Conservation (phyloP, 805 yeast genomes). For the Blastobotrys parvus region DNA sequence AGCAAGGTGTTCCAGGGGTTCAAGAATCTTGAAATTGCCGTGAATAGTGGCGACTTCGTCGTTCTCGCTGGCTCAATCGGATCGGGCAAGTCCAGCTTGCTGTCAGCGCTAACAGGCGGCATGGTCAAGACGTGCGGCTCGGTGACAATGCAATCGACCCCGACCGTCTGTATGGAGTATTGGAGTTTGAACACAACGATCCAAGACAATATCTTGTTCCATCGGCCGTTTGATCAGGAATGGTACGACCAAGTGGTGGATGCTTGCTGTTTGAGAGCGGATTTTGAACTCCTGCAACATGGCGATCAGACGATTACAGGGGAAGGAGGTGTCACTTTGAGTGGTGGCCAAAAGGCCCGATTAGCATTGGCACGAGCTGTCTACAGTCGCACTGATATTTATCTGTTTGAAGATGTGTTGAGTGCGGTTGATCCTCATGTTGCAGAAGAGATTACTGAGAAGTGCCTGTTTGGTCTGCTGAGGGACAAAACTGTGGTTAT, state of each 20-base stretch:
- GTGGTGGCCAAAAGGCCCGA: slow-evolving; percentile 98
- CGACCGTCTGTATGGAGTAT: slow-evolving; percentile 53
- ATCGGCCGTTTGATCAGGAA: slow-evolving; percentile 52
- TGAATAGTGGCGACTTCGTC: slow-evolving; percentile 60
- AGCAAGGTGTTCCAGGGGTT: slow-evolving; percentile 29
- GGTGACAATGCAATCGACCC: slow-evolving; percentile 45
- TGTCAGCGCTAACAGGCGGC: slow-evolving; percentile 80
- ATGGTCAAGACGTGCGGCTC: slow-evolving; percentile 49
- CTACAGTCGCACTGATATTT: slow-evolving; percentile 71
- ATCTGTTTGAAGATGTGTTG: slow-evolving; percentile 86
- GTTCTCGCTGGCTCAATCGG: slow-evolving; percentile 85
- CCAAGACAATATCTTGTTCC: slow-evolving; percentile 67
- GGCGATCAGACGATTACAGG: slow-evolving; percentile 94
- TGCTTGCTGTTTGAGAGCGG: slow-evolving; percentile 81
- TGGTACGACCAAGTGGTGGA: slow-evolving; percentile 68
- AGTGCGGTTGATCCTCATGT: slow-evolving; percentile 97
- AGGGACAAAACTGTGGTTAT: slow-evolving; percentile 84
- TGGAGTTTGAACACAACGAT: slow-evolving; percentile 86
- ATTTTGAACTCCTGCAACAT: slow-evolving; percentile 69
- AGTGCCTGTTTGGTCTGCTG: slow-evolving; percentile 80
- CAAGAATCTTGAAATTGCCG: slow-evolving; percentile 53
- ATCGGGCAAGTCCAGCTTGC: slow-evolving; percentile 76
- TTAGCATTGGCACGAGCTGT: slow-evolving; percentile 92
- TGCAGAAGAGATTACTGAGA: slow-evolving; percentile 83
- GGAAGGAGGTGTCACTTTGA: slow-evolving; percentile 90